Evolutionary conservation across 202 grass and related monocot genomes (phyloP).

Genomic region (Alloteropsis angusta): DNA sequence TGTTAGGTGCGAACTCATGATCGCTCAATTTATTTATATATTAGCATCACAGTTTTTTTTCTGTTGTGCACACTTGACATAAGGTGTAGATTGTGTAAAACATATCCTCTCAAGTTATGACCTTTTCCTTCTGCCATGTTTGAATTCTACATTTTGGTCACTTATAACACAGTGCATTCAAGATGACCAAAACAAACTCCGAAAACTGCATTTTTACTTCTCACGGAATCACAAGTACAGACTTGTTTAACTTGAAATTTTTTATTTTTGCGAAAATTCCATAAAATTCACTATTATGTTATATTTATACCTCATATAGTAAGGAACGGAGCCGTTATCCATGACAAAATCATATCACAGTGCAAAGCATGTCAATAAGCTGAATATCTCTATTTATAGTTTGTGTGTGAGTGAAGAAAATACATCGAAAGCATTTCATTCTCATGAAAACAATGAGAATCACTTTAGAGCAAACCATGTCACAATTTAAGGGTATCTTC

Average conservation of each 20-base stretch:
- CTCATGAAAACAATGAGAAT: constrained; percentile 4
- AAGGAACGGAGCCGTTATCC: background rate
- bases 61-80: background rate
- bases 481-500: background rate
- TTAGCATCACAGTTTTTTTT: background rate
- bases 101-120: background rate
- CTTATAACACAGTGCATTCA: constrained; percentile 3
- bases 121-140: background rate
- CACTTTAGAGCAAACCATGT: background rate
- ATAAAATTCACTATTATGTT: background rate
- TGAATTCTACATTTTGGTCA: background rate
- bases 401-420: background rate
- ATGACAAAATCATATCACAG: background rate
- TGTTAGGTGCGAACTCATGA: constrained; percentile 46
- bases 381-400: background rate
- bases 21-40: background rate
- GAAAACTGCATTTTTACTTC: background rate
- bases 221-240: background rate
- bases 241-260: constrained; percentile 12
- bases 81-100: constrained; percentile 3
- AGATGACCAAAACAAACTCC: background rate
- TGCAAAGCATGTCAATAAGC: background rate
- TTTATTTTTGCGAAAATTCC: background rate
- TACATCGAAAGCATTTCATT: background rate
- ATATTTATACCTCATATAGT: background rate